Percentiles rank a stretch among this genome's conserved stretches.
phyloP scores from a whole-genome alignment of 2,329 filamentous ascomycete species.

The Colletotrichum sp. region DNA sequence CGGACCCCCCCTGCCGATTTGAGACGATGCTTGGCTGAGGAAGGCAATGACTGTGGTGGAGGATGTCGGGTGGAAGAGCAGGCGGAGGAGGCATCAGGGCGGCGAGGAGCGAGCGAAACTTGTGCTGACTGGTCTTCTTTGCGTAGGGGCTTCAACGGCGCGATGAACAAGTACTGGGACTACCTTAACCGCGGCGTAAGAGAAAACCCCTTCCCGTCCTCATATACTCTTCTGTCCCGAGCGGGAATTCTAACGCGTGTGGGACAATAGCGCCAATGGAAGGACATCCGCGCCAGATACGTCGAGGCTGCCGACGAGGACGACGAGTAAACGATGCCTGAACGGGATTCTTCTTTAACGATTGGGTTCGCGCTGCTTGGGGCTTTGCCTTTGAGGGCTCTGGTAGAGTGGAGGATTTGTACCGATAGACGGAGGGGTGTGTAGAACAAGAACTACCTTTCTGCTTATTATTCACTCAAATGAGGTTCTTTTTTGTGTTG shows the following conservation, averaged over 20 bases:
- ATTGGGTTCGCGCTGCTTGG: neutral
- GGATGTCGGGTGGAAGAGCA: neutral
- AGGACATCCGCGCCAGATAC: slow-evolving; percentile 95
- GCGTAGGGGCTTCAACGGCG: slow-evolving; percentile 81
- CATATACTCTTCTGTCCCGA: too few relatives aligned
- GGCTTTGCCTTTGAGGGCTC: neutral
- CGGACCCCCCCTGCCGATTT: neutral
- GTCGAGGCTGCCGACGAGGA: slow-evolving; percentile 70
- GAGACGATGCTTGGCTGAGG: neutral
- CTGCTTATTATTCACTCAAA: slow-evolving; percentile 16
- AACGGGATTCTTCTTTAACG: slow-evolving; percentile 19
- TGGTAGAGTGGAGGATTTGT: slow-evolving; percentile 4
- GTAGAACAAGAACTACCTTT: slow-evolving; percentile 23
- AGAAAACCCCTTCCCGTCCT: slow-evolving; percentile 28
- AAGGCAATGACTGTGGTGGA: neutral
- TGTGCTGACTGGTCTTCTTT: neutral
- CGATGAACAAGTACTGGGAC: slow-evolving; percentile 90
- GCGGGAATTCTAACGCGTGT: slow-evolving; percentile 23
- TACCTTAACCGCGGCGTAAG: slow-evolving; percentile 88
- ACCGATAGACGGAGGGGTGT: slow-evolving; percentile 24
- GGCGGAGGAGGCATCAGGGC: neutral
- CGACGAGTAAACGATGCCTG: slow-evolving; percentile 53
- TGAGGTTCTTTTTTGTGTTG: neutral
- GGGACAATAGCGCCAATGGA: slow-evolving; percentile 88
- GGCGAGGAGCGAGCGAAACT: neutral